Evolutionary conservation across 441 rosid species (phyloP), one percentile per base, ranked within the genome.

Genomic region (Geranium incanum): DNA sequence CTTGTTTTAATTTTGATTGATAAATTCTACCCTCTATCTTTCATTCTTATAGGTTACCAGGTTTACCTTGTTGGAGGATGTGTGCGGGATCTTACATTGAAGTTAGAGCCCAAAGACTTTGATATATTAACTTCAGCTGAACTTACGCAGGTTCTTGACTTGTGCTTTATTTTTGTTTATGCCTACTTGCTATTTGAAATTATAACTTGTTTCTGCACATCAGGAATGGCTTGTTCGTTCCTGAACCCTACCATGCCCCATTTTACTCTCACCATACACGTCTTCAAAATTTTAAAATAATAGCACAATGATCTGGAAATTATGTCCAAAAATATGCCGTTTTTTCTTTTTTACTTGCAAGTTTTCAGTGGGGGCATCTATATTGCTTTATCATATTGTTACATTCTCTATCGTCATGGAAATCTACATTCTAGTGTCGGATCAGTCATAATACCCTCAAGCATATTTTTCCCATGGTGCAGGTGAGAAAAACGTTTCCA

Each of bases 11-110:
- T 55, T 5, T 55, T 21, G 21, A 16, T 59, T 5, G 18, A 28
- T 59, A 18, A 5, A 59, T 6, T 59, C 3, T 18, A 28, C 1
- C 64, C 28, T 59, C 11, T 59, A 15, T 28, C 9, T 59, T 59
- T 18, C 28, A 18, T 16, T 37, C 12, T 21, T 59, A 18, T 2
- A 91, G 98, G 98, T 28, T 80, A 79, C 78, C 89, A 87, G 69
- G 96, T 84, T 70, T 89, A 89, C 78, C 92, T 91, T 68, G 98
- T 91, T 45, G 98, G 97, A 75, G 98, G 98, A 3, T 89, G 97
- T 70, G 95, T 91, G 60, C 79, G 98, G 60, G 98, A 93, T 86
- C 93, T 93, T 75, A 81, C 89, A 39, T 75, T 93, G 74, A 87
- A 86, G 78, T 77, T 87, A 79, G 84, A 74, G 41, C 97, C 98